Conservation (phyloP, 2,329 filamentous ascomycete genomes). For the Grosmannia clavigera region DNA sequence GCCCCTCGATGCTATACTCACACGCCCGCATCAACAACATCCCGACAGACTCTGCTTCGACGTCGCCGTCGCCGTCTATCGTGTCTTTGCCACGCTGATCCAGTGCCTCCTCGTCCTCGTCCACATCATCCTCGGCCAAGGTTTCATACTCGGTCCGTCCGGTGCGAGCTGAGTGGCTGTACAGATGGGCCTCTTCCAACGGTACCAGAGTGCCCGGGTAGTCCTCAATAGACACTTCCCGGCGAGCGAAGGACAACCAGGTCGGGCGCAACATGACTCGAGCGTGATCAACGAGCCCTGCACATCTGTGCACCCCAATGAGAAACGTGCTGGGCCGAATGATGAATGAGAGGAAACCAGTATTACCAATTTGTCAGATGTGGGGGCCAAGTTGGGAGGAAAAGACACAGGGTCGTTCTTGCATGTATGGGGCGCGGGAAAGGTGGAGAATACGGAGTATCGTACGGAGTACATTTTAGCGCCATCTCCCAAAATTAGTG, state of each 20-base stretch:
- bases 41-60: constrained; percentile 27
- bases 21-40: constrained; percentile 41
- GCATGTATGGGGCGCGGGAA: background rate
- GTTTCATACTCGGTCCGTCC: constrained; percentile 32
- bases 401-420: background rate
- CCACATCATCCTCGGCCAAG: constrained; percentile 16
- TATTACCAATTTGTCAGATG: too few relatives aligned
- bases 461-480: background rate
- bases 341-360: background rate
- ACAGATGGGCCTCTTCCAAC: constrained; percentile 41
- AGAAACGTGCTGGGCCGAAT: background rate
- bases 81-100: background rate
- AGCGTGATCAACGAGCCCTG: background rate
- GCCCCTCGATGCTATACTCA: constrained; percentile 55
- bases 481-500: background rate
- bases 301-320: background rate
- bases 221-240: constrained; percentile 34
- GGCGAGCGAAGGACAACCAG: constrained; percentile 1
- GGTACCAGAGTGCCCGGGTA: constrained; percentile 40
- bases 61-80: constrained; percentile 11
- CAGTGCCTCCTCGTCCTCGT: constrained; percentile 14
- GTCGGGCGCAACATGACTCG: background rate
- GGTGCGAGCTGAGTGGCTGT: constrained; percentile 39
- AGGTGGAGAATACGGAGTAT: background rate
- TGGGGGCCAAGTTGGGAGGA: background rate